Evolutionary conservation across 305 asterid species (phyloP), one percentile per base, ranked within the genome.

Genomic region (Euphrasia arctica): DNA sequence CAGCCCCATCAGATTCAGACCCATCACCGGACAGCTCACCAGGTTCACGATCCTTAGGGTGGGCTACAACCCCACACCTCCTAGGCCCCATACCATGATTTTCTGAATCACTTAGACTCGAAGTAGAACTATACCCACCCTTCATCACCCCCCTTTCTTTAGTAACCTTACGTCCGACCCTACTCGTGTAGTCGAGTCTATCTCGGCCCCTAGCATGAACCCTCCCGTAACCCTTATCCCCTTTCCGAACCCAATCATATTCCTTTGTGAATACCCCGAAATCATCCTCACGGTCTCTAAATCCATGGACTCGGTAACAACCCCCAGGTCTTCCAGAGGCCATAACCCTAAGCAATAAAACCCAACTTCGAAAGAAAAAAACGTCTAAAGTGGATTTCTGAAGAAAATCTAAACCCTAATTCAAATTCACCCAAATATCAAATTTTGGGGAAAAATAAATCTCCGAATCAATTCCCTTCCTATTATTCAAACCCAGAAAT

Each of bases 21-120:
- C 90, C 90, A 74, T 82, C 96, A 48, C 95, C 83, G 56, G 89
- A 82, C 74, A 91, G 73, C 79, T 91, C 98, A 62, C 98, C 98
- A 22, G 96, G 95, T 74, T 91, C 98, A 51, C 88, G 78, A 68
- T 85, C 96, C 58, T 64, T 57, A 14, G 70, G 57, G 31, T 62
- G 66, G 11, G 39, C 80, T 4, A 68, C 58, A 79, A 59, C 28
- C 22, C 67, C 83, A 63, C 67, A 45, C 71, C 75, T 73, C 75
- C 71, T 65, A 7, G 70, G 71, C 15, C 64, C 80, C 63, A 78
- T 75, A 68, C 79, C 76, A 71, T 65, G 63, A 71, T 77, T 74
- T 28, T 87, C 84, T 0, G 83, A 82, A 61, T 79, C 83, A 64
- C 84, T 82, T 61, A 76, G 73, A 65, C 82, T 76, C 25, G 85